Conservation (phyloP, 306 rosid genomes). For the Myrica gale region DNA sequence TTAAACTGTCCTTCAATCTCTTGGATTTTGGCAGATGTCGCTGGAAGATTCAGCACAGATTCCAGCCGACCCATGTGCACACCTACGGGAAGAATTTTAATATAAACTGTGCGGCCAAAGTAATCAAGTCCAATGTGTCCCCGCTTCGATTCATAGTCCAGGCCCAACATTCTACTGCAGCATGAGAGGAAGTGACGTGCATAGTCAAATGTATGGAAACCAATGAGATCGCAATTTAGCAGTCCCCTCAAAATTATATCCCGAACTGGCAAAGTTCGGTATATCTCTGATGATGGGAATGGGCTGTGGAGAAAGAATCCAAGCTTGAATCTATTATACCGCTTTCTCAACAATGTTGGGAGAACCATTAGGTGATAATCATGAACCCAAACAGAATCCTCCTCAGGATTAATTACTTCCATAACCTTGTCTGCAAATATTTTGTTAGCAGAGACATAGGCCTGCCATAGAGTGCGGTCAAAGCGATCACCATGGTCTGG, state of each 20-base stretch:
- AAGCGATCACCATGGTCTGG: conserved; percentile 80
- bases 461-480: conserved; percentile 75
- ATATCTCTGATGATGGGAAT: conserved; percentile 78
- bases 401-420: conserved; percentile 81
- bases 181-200: conserved; percentile 92
- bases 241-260: conserved; percentile 76
- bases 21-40: conserved; percentile 57
- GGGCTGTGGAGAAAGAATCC: conserved; percentile 93
- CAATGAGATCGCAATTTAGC: conserved; percentile 76
- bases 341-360: conserved; percentile 81
- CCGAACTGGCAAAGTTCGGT: conserved; percentile 75
- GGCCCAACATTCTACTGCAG: conserved; percentile 93
- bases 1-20: conserved; percentile 66
- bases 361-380: conserved; percentile 87
- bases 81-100: conserved; percentile 85
- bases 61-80: conserved; percentile 86
- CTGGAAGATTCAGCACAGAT: conserved; percentile 57
- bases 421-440: conserved; percentile 82
- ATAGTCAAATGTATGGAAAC: conserved; percentile 87
- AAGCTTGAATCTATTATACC: conserved; percentile 59
- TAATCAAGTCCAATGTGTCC: conserved; percentile 89
- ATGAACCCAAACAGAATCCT: conserved; percentile 85
- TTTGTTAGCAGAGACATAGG: conserved; percentile 83
- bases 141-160: conserved; percentile 85
- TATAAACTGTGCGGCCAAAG: conserved; percentile 76